These are phyloP conservation scores for Mycena alexandri DNA, from an alignment of 768 basidiomycete genomes.

Conservation along the genomic window DNA sequence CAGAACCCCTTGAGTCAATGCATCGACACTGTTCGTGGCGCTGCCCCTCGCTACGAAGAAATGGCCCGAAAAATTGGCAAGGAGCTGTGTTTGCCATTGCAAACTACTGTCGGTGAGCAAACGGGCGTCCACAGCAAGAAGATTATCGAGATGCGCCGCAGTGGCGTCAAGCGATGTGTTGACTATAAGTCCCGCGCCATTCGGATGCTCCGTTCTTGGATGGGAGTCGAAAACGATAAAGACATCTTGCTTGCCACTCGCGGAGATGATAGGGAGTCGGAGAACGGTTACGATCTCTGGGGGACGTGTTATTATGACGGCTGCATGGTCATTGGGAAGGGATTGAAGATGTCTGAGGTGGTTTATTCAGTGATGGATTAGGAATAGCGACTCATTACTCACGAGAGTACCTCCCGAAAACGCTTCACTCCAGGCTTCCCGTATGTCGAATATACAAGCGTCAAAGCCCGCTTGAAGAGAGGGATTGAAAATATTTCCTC, in stretches of 20 bases:
- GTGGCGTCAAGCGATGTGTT: constrained; percentile 59
- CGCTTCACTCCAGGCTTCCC: constrained; percentile 51
- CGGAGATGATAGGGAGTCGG: constrained; percentile 45
- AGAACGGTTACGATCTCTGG: constrained; percentile 76
- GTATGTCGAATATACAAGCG: constrained; percentile 50
- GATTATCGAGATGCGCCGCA: constrained; percentile 57
- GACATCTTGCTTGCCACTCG: constrained; percentile 40
- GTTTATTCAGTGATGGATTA: not conserved
- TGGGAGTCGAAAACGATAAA: constrained; percentile 80
- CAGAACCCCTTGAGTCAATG: constrained; percentile 53
- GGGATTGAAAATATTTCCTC: constrained; percentile 64
- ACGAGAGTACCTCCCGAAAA: constrained; percentile 53
- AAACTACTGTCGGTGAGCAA: constrained; percentile 57
- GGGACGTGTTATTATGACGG: constrained; percentile 74
- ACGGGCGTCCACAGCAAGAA: constrained; percentile 63
- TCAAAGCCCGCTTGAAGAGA: constrained; percentile 59
- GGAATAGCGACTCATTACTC: constrained; percentile 10
- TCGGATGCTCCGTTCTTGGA: constrained; percentile 68
- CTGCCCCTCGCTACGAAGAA: constrained; percentile 56
- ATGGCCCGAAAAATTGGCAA: constrained; percentile 72
- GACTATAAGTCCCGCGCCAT: constrained; percentile 72
- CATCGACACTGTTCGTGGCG: constrained; percentile 34
- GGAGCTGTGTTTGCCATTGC: constrained; percentile 76
- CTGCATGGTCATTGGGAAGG: constrained; percentile 42
- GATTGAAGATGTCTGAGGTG: constrained; percentile 45